Evolutionary conservation across 2,329 filamentous ascomycete genomes (phyloP).

Genomic region (Aspergillus latus): DNA sequence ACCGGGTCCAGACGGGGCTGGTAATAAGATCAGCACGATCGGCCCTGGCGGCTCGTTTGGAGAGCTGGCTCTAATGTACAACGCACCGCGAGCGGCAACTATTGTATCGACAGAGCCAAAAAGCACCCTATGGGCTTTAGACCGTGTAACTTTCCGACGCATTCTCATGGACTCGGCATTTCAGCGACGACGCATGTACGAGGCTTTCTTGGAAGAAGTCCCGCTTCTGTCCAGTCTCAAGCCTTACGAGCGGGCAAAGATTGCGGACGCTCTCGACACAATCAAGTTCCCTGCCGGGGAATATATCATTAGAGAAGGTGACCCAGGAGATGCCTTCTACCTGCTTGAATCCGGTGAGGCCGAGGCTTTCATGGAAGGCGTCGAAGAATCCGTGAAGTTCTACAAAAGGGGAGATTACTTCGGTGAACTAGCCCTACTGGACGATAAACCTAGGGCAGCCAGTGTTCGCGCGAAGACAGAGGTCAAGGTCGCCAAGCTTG

Average conservation of each 20-base stretch:
- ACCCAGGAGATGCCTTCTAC: constrained; percentile 88
- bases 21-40: constrained; percentile 76
- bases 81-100: constrained; percentile 91
- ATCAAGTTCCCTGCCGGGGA: constrained; percentile 77
- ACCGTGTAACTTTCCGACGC: constrained; percentile 93
- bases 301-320: constrained; percentile 88
- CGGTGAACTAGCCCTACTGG: constrained; percentile 88
- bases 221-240: constrained; percentile 80
- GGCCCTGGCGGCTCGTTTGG: constrained; percentile 91
- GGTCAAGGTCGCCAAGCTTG: constrained; percentile 88
- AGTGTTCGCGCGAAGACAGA: constrained; percentile 81
- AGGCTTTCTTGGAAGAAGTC: constrained; percentile 93
- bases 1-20: constrained; percentile 77
- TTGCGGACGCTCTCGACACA: constrained; percentile 92
- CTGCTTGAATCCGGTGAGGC: constrained; percentile 85
- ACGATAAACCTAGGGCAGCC: constrained; percentile 89
- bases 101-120: constrained; percentile 77
- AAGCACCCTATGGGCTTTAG: constrained; percentile 88
- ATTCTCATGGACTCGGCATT: constrained; percentile 99
- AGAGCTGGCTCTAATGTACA: constrained; percentile 97
- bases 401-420: constrained; percentile 96
- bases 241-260: constrained; percentile 92
- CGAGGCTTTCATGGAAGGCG: constrained; percentile 77
- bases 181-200: constrained; percentile 92
- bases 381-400: constrained; percentile 68